Percentiles rank a stretch among this genome's conserved stretches.
phyloP scores from a whole-genome alignment of 2,329 filamentous ascomycete species.

The Corniculantispora saksenae region DNA sequence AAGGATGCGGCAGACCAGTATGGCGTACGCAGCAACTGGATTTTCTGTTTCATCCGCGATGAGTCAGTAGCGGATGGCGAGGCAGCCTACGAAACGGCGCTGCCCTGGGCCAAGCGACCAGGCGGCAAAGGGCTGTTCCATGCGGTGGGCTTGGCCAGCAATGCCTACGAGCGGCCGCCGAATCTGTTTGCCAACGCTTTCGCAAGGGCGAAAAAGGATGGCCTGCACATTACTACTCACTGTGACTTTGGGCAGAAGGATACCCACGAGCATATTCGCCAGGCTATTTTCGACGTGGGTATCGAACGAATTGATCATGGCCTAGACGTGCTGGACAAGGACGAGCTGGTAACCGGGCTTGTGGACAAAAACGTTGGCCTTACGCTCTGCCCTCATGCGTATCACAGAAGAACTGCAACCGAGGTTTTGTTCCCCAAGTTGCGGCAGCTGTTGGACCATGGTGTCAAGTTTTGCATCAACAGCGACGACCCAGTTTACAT shows the following conservation, averaged over 20 bases:
- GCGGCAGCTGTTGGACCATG: conserved; percentile 58
- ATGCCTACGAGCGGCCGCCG: conserved; percentile 47
- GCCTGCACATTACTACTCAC: conserved; percentile 49
- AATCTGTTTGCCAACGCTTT: conserved; percentile 45
- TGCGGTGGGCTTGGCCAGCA: conserved; percentile 48
- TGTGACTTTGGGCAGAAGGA: conserved; percentile 54
- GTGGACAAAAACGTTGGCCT: conserved; percentile 58
- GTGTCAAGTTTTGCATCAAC: conserved; percentile 69
- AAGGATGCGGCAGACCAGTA: conserved; percentile 59
- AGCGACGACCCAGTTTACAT: conserved; percentile 74
- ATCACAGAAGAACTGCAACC: conserved; percentile 24
- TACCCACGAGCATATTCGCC: conserved; percentile 52
- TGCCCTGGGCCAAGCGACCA: conserved; percentile 37
- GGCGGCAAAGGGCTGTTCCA: conserved; percentile 42
- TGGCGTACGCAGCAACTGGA: conserved; percentile 64
- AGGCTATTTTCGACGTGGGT: conserved; percentile 60
- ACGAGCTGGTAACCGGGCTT: conserved; percentile 56
- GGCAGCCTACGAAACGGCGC: conserved; percentile 50
- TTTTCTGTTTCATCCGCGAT: conserved; percentile 72
- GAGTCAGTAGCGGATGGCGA: conserved; percentile 71
- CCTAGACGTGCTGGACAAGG: conserved; percentile 62
- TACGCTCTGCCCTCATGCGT: conserved; percentile 62
- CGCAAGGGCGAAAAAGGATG: conserved; percentile 37
- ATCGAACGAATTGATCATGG: conserved; percentile 73
- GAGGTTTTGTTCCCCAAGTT: conserved; percentile 51